Evolutionary conservation across 2,329 filamentous ascomycete genomes (phyloP), one percentile per base, ranked within the genome.

Genomic region (Hymenoscyphus infarciens): DNA sequence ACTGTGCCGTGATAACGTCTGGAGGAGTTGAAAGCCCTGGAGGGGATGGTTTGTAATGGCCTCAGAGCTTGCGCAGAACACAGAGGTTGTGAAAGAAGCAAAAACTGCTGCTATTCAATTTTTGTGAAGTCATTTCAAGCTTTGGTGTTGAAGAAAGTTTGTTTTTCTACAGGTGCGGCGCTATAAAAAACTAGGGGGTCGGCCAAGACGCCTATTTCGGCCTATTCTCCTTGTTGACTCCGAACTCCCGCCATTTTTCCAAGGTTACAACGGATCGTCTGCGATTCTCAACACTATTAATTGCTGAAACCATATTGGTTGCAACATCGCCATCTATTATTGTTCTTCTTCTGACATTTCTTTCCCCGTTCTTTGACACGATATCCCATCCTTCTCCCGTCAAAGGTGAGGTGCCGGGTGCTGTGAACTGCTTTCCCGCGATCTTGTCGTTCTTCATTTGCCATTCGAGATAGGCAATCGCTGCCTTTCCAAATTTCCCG

Each of bases 131-230:
- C 42, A 10, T 22, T 49, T 49, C 42, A 49, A 49, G 42, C 42
- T 49, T 45, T 49, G 42, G 42, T 49, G n/a, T 22, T 49, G 42
- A 49, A 49, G 42, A 49, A 49, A 49, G n/a, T 49, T 22, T 49
- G n/a, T 49, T 22, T 29, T 22, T 19, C 42, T 49, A 2, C 22
- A 49, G 39, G 10, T 22, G 42, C 22, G 35, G 35, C 13, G 35
- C 35, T 15, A 35, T 31, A 3, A 13, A 38, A 38, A 38, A 49
- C 42, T n/a, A n/a, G 11, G n/a, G 42, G 42, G 42, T 19, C 42
- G 42, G 42, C 42, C n/a, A 49, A 22, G 10, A 19, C n/a, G 7
- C 42, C 42, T n/a, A 49, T 49, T 49, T 22, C 42, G 42, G 42
- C 5, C 7, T 8, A 10, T 19, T 19, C n/a, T 11, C 5, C 42